phyloP scores from a whole-genome alignment of 179 eudicot genomes.

The Drosera spatulata region DNA sequence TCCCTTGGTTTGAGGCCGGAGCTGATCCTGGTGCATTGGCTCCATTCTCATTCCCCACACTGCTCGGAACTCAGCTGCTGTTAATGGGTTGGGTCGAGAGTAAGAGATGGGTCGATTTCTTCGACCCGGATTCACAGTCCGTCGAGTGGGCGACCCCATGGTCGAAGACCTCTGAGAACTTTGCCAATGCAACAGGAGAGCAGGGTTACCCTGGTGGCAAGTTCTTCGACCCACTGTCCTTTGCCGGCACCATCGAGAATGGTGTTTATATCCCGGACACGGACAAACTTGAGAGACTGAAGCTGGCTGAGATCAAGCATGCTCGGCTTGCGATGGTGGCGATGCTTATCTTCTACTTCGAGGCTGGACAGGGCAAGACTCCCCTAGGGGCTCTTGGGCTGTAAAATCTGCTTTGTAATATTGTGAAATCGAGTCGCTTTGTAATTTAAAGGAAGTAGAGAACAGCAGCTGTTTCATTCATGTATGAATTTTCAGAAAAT shows the following conservation, averaged over 20 bases:
- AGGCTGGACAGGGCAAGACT: conserved; percentile 94
- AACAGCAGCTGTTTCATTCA: no score
- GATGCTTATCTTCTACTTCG: conserved; percentile 82
- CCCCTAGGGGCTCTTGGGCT: conserved; percentile 89
- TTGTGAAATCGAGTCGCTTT: no score
- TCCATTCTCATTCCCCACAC: conserved; percentile 76
- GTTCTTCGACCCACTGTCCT: conserved; percentile 72
- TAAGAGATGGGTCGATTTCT: conserved; percentile 96
- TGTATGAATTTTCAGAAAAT: no score
- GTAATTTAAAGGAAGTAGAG: no score
- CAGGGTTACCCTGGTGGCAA: conserved; percentile 98
- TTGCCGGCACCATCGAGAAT: conserved; percentile 49
- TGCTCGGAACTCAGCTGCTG: conserved; percentile 82
- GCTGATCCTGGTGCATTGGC: conserved; percentile 87
- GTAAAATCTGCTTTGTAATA: conserved; percentile 17
- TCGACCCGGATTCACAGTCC: conserved; percentile 85
- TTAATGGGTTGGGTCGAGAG: conserved; percentile 99
- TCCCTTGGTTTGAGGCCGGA: conserved; percentile 94
- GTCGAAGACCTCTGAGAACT: conserved; percentile 78
- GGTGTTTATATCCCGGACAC: conserved; percentile 59
- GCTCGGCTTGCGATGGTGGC: conserved; percentile 92
- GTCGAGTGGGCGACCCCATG: conserved; percentile 99
- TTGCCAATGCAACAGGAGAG: conserved; percentile 71
- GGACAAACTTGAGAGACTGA: conserved; percentile 80
- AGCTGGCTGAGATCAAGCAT: conserved; percentile 90